These are phyloP conservation scores for Solanum dulcamara DNA, from an alignment of 257 asterid genomes.

Conservation along the genomic window DNA sequence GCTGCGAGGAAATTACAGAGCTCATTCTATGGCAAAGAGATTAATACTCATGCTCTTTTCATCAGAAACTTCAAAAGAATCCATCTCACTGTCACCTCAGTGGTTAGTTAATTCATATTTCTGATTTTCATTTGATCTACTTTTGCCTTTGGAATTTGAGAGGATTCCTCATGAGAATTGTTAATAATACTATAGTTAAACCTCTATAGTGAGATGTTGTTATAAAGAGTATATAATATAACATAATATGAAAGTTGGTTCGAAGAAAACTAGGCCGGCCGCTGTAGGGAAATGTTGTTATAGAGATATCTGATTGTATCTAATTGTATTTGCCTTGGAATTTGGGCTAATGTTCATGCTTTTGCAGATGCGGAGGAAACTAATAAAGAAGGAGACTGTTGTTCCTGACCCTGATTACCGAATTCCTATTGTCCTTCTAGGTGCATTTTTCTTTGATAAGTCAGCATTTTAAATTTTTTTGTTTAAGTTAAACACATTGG, in stretches of 20 bases:
- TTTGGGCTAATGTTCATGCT: neutral
- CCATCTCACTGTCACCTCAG: slow-evolving; percentile 32
- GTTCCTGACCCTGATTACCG: slow-evolving; percentile 90
- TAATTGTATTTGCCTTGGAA: no score
- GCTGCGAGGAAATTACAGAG: slow-evolving; percentile 16
- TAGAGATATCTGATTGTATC: neutral
- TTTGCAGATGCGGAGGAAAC: slow-evolving; percentile 55
- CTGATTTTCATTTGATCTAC: neutral
- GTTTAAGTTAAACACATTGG: neutral
- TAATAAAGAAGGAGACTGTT: slow-evolving; percentile 30
- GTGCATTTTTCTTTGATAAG: slow-evolving; percentile 6
- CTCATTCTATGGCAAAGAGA: slow-evolving; percentile 29
- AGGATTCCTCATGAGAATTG: neutral
- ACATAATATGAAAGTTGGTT: neutral
- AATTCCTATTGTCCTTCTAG: slow-evolving; percentile 71
- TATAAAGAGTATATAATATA: neutral
- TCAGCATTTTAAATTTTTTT: neutral
- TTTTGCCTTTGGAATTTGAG: neutral
- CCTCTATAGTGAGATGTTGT: neutral
- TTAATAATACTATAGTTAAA: neutral
- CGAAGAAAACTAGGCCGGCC: neutral
- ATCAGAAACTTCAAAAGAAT: slow-evolving; percentile 15
- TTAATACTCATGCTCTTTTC: slow-evolving; percentile 3
- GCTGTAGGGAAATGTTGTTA: neutral
- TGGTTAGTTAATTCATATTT: slow-evolving; percentile 26